A percentile compares a stretch with the other conserved stretches of the same genome.
Conservation (phyloP, 768 basidiomycete species). For the Asterophora parasitica region DNA sequence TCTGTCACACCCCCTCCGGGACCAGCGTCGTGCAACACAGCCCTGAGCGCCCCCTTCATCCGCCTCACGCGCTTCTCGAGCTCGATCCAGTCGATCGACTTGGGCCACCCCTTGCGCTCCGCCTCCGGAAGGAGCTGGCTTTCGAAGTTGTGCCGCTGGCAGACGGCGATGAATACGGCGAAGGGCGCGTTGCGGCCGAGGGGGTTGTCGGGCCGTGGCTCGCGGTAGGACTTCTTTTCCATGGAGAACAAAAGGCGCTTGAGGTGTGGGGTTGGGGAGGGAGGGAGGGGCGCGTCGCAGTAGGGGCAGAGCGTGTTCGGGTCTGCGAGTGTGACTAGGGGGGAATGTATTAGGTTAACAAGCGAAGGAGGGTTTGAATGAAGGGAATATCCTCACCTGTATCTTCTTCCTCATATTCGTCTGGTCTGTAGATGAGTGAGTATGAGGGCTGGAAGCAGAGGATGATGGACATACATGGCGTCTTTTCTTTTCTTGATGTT, state of each 20-base stretch:
- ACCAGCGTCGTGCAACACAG: constrained; percentile 46
- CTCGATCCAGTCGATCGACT: constrained; percentile 56
- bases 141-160: constrained; percentile 79
- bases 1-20: neutral
- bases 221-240: constrained; percentile 47
- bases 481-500: constrained; percentile 30
- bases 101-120: constrained; percentile 70
- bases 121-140: constrained; percentile 69
- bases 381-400: constrained; percentile 22
- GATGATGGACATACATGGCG: constrained; percentile 9
- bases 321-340: constrained; percentile 59
- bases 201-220: constrained; percentile 66
- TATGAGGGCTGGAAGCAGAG: neutral
- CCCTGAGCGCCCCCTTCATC: constrained; percentile 43
- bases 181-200: constrained; percentile 56
- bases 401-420: constrained; percentile 6
- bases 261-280: constrained; percentile 55
- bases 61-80: constrained; percentile 49
- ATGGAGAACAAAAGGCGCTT: constrained; percentile 47
- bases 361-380: neutral
- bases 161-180: constrained; percentile 58
- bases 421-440: constrained; percentile 4
- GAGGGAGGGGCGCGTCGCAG: constrained; percentile 69
- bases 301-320: constrained; percentile 74
- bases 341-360: neutral